phyloP scores from a whole-genome alignment of 2,329 filamentous ascomycete species.

The Penicillium sp. region DNA sequence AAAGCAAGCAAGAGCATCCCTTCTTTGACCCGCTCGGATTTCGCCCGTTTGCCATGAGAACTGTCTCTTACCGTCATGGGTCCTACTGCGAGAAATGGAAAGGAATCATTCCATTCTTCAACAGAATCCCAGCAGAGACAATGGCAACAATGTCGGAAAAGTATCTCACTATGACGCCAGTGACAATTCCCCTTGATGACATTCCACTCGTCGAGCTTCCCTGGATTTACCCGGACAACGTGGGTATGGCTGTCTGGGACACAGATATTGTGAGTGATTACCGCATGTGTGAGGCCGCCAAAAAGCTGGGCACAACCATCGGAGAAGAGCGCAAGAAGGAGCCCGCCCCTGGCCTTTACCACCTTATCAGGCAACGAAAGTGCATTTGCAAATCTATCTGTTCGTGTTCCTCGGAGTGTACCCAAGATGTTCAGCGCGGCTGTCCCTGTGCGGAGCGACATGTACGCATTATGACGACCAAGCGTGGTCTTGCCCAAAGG shows the following conservation, averaged over 20 bases:
- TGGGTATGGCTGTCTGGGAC: constrained; percentile 23
- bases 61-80: constrained; percentile 23
- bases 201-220: constrained; percentile 22
- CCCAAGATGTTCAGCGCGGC: constrained; percentile 24
- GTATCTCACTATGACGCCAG: constrained; percentile 31
- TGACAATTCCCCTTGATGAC: constrained; percentile 12
- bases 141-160: constrained; percentile 36
- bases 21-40: constrained; percentile 31
- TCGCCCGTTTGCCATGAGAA: constrained; percentile 25
- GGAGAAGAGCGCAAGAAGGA: constrained; percentile 36
- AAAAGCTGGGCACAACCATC: constrained; percentile 34
- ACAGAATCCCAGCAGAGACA: constrained; percentile 29
- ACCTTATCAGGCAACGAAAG: constrained; percentile 31
- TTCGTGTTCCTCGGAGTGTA: constrained; percentile 35
- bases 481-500: constrained; percentile 16
- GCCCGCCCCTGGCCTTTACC: constrained; percentile 21
- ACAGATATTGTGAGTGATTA: constrained; percentile 30
- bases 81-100: constrained; percentile 32
- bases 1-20: constrained; percentile 11
- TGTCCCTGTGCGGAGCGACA: constrained; percentile 40
- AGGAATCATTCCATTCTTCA: constrained; percentile 29
- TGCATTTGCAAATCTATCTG: constrained; percentile 39
- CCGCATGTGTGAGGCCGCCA: constrained; percentile 34
- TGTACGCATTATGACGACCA: constrained; percentile 30
- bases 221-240: constrained; percentile 22